These are phyloP conservation scores for Coemansia sp. DNA, from an alignment of 192 early-diverging fungal species.

Conservation along the genomic window DNA sequence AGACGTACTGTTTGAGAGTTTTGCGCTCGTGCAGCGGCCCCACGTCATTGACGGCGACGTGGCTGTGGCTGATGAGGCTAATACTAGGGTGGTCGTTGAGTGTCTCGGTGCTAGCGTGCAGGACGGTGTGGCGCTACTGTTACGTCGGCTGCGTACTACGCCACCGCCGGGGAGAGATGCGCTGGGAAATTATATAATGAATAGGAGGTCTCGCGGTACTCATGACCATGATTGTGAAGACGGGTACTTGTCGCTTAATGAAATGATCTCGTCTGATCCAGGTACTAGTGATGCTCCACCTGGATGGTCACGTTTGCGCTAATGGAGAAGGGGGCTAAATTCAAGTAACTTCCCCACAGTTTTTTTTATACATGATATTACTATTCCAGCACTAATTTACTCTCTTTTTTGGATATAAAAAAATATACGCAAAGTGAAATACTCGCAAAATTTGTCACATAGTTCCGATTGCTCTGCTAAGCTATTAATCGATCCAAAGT, in stretches of 20 bases:
- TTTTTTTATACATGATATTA: background rate
- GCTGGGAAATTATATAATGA: slow-evolving; percentile 28
- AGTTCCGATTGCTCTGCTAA: background rate
- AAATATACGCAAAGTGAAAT: background rate
- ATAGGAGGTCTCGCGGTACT: slow-evolving; percentile 1
- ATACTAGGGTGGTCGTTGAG: slow-evolving; percentile 43
- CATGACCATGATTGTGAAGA: slow-evolving; percentile 34
- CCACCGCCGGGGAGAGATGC: slow-evolving; percentile 30
- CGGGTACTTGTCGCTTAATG: slow-evolving; percentile 41
- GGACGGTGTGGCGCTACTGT: slow-evolving; percentile 43
- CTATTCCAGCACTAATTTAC: background rate
- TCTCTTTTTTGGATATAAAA: background rate
- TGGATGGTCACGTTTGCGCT: slow-evolving; percentile 29
- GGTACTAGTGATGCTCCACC: slow-evolving; percentile 33
- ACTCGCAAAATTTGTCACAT: background rate
- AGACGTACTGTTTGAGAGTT: slow-evolving; percentile 43
- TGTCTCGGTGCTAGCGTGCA: slow-evolving; percentile 46
- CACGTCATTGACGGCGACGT: slow-evolving; percentile 49
- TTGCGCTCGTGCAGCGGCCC: slow-evolving; percentile 42
- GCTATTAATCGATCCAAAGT: background rate
- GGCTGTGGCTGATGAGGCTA: slow-evolving; percentile 24
- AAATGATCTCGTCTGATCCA: slow-evolving; percentile 42
- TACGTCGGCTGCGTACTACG: slow-evolving; percentile 23
- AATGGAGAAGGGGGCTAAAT: background rate
- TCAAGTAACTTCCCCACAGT: background rate